These are phyloP conservation scores for Penicillium bovifimosum DNA, from an alignment of 495 filamentous ascomycete genomes.

Conservation along the genomic window DNA sequence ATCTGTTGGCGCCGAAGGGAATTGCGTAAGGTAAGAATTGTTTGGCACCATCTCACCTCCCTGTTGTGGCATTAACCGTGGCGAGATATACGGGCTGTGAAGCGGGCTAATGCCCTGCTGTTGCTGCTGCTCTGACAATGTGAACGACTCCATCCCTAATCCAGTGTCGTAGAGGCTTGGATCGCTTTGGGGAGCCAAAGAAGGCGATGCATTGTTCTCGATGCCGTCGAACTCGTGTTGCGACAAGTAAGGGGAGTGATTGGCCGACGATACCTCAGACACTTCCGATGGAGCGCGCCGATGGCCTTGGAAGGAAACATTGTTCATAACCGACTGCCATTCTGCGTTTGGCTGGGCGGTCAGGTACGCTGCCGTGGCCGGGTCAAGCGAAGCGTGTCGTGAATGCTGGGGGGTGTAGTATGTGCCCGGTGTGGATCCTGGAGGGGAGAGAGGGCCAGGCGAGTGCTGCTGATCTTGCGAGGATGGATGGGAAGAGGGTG, in stretches of 20 bases:
- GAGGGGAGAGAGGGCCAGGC: slow-evolving; percentile 48
- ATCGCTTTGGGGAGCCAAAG: slow-evolving; percentile 69
- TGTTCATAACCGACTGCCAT: slow-evolving; percentile 62
- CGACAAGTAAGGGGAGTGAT: slow-evolving; percentile 71
- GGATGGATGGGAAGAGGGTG: slow-evolving; percentile 66
- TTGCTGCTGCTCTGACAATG: slow-evolving; percentile 63
- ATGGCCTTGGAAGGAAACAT: slow-evolving; percentile 64
- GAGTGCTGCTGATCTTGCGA: slow-evolving; percentile 52
- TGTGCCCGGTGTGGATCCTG: slow-evolving; percentile 46
- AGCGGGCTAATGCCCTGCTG: slow-evolving; percentile 64
- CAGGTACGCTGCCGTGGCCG: slow-evolving; percentile 65
- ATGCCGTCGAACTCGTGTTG: slow-evolving; percentile 74
- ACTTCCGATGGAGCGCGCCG: slow-evolving; percentile 83
- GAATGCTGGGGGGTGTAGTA: slow-evolving; percentile 62
- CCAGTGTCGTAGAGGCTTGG: slow-evolving; percentile 68
- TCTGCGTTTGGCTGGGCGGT: slow-evolving; percentile 55
- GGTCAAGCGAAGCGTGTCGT: slow-evolving; percentile 73
- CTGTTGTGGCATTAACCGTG: slow-evolving; percentile 72
- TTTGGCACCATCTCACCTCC: slow-evolving; percentile 46
- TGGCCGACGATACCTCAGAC: slow-evolving; percentile 81
- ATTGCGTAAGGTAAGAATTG: slow-evolving; percentile 47
- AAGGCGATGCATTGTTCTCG: slow-evolving; percentile 72
- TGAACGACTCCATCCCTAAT: slow-evolving; percentile 73
- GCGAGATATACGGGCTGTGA: slow-evolving; percentile 81
- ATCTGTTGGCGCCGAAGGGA: slow-evolving; percentile 45